phyloP scores from a whole-genome alignment of 2,329 filamentous ascomycete genomes.

The Botrytis galanthina region DNA sequence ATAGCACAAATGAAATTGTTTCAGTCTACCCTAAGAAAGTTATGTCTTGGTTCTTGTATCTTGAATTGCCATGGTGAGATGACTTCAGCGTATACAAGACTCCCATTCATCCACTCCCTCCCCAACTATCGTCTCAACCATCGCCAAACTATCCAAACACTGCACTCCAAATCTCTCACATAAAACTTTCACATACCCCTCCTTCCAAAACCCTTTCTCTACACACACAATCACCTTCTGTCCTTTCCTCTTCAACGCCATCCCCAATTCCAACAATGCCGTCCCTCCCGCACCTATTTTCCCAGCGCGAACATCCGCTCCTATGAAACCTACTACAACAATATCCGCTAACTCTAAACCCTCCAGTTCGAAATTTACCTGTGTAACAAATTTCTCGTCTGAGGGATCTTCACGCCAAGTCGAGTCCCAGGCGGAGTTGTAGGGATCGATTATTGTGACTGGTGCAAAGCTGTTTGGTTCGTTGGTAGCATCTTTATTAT shows the following conservation, averaged over 20 bases:
- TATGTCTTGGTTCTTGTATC: too few species aligned
- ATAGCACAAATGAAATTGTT: neutral
- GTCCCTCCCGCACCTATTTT: constrained; percentile 60
- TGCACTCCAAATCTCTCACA: constrained; percentile 47
- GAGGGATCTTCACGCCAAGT: constrained; percentile 51
- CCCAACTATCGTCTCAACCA: constrained; percentile 49
- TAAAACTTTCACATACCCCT: constrained; percentile 60
- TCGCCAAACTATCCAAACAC: constrained; percentile 46
- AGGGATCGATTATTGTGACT: constrained; percentile 57
- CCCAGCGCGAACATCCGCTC: constrained; percentile 64
- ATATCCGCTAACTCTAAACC: constrained; percentile 53
- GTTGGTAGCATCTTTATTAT: constrained; percentile 66
- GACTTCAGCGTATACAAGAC: too few species aligned
- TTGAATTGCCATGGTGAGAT: too few species aligned
- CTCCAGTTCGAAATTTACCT: constrained; percentile 61
- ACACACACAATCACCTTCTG: constrained; percentile 82
- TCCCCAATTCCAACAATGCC: constrained; percentile 51
- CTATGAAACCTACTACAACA: constrained; percentile 65
- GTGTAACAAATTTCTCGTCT: constrained; percentile 48
- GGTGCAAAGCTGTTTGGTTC: constrained; percentile 31
- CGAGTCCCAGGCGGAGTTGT: constrained; percentile 55
- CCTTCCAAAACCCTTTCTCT: constrained; percentile 53
- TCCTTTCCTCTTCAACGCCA: constrained; percentile 50
- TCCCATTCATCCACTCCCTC: constrained; percentile 57
- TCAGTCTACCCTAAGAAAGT: too few species aligned